Evolutionary conservation across 1,284 basidiomycete species (phyloP), one percentile per base, ranked within the genome.

Genomic region (Tilletia horrida): DNA sequence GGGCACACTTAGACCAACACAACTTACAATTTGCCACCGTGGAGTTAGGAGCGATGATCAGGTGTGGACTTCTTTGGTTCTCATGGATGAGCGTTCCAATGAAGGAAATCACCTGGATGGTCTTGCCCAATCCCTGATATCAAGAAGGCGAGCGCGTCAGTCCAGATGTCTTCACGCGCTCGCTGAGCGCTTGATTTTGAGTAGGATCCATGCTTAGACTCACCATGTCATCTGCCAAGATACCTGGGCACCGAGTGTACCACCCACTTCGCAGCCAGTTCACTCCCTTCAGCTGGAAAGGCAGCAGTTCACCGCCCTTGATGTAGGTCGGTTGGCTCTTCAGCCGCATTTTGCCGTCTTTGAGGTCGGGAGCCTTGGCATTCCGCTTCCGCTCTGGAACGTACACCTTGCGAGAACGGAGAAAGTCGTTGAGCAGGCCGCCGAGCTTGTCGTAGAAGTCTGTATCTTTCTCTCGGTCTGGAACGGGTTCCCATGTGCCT

Each of bases 151-250:
- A 11, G 35, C 35, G 35, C 35, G 35, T 40, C 35, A 40, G 35
- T 40, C 35, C 11, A 6, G 35, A 40, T 40, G 4, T 11, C 4
- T 40, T 11, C 35, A 40, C 35, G 35, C 11, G 4, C 35, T 40
- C 35, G 35, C 11, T 40, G 35, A 40, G 11, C n/a, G n/a, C n/a
- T n/a, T n/a, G n/a, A n/a, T n/a, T n/a, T n/a, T n/a, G n/a, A n/a
- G n/a, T n/a, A 55, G 21, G 14, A 6, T 25, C 6, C 50, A 27
- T 43, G 14, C 16, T 55, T 16, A 59, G 25, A 59, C 55, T 59
- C 29, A 59, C 93, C 95, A 98, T 97, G 83, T 97, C 95, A 79
- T 98, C 95, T 2, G 94, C 93, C n/a, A 97, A 86, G 73, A 97
- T 97, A 74, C 91, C 93, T 29, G 40, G 55, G 35, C 55, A 59